Conservation (phyloP, 768 basidiomycete species). For the Pleurotus sapidus region DNA sequence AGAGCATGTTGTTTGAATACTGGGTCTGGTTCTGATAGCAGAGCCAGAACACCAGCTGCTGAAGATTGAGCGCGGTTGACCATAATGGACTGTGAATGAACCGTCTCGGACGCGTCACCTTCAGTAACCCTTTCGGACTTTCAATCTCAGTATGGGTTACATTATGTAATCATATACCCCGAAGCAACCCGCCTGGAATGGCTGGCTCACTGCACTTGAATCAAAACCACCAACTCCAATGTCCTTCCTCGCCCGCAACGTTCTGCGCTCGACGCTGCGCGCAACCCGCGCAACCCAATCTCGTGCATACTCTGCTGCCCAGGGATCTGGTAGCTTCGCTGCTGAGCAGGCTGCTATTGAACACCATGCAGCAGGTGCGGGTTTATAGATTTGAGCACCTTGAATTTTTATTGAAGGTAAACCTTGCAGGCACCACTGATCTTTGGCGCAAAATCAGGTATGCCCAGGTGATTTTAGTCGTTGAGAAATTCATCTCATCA, state of each 20-base stretch:
- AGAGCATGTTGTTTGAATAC: slow-evolving; percentile 92
- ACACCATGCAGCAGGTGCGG: slow-evolving; percentile 64
- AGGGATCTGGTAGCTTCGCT: slow-evolving; percentile 35
- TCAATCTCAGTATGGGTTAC: slow-evolving; percentile 11
- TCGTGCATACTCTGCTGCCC: slow-evolving; percentile 28
- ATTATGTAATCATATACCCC: slow-evolving; percentile 24
- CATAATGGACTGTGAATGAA: slow-evolving; percentile 39
- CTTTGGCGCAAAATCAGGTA: slow-evolving; percentile 90
- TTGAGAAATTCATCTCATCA: slow-evolving; percentile 13
- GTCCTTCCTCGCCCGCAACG: slow-evolving; percentile 48
- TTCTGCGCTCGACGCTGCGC: slow-evolving; percentile 47
- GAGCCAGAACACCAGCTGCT: slow-evolving; percentile 86
- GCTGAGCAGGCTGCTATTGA: slow-evolving; percentile 53
- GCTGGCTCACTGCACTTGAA: slow-evolving; percentile 7
- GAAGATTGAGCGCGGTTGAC: slow-evolving; percentile 74
- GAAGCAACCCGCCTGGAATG: slow-evolving; percentile 28
- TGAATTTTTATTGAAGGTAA: slow-evolving; percentile 13
- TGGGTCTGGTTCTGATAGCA: slow-evolving; percentile 86
- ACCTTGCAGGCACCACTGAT: slow-evolving; percentile 58
- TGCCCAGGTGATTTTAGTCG: not conserved
- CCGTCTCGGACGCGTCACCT: slow-evolving; percentile 15
- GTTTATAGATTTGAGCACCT: not conserved
- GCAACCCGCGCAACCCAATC: slow-evolving; percentile 30
- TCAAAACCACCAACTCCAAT: slow-evolving; percentile 27
- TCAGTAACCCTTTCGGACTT: slow-evolving; percentile 21